Evolutionary conservation across 192 early-diverging fungal genomes (phyloP).

Genomic region (Coemansia pectinata): DNA sequence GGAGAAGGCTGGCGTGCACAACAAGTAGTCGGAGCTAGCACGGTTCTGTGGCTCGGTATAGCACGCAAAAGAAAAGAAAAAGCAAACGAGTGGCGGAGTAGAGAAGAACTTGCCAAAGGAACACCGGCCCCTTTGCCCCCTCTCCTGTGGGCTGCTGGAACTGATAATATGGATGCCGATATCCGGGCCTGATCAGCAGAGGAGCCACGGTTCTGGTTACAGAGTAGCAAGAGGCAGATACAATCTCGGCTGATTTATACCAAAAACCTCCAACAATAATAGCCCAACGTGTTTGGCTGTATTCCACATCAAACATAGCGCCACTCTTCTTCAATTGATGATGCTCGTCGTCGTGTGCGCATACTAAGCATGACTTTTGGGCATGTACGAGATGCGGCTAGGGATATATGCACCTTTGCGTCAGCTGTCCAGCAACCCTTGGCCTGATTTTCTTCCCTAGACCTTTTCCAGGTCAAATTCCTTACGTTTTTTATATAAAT

Average conservation of each 20-base stretch:
- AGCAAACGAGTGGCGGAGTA: not conserved
- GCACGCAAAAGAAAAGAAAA: not conserved
- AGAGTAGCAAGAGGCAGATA: not conserved
- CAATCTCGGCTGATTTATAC: not conserved
- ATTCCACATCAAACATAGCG: not conserved
- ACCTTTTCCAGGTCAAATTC: not conserved
- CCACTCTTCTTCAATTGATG: not conserved
- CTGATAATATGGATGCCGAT: constrained; percentile 1
- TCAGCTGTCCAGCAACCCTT: not conserved
- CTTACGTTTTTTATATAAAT: not conserved
- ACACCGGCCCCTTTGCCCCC: not conserved
- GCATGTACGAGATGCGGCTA: not conserved
- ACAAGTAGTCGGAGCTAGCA: not conserved
- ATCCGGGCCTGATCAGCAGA: not conserved
- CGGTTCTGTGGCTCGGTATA: not conserved
- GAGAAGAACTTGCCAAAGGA: not conserved
- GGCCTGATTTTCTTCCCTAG: not conserved
- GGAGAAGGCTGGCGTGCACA: not conserved
- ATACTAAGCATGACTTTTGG: not conserved
- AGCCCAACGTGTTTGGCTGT: not conserved
- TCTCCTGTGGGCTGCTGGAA: not conserved
- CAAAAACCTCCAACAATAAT: not conserved
- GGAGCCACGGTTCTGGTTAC: not conserved
- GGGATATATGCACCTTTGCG: not conserved
- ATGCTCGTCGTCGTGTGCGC: not conserved